A percentile compares a stretch with the other conserved stretches of the same genome.
phyloP scores from a whole-genome alignment of 495 filamentous ascomycete genomes.

The Neurospora sublineolata region DNA sequence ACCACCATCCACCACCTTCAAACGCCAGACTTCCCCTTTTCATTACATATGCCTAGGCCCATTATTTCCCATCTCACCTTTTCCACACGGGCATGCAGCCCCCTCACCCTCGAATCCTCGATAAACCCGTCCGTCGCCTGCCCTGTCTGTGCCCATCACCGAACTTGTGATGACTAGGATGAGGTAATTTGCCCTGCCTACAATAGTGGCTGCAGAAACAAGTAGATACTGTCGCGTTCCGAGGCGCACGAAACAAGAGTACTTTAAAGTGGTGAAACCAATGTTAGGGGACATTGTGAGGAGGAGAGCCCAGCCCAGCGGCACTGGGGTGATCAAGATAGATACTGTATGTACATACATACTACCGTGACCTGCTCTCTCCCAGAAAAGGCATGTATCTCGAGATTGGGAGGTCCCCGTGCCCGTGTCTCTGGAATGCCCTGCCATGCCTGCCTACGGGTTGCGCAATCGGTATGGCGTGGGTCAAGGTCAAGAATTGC shows the following conservation, averaged over 20 bases:
- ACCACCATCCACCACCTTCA: not conserved
- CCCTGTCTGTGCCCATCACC: not conserved
- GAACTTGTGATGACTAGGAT: not conserved
- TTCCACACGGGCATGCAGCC: not conserved
- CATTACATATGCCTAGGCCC: not conserved
- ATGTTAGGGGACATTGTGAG: slow-evolving; percentile 1
- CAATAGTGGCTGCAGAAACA: slow-evolving; percentile 1
- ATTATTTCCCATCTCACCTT: not conserved
- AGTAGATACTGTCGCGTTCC: slow-evolving; percentile 13
- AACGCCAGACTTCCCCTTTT: not conserved
- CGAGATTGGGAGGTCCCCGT: not conserved
- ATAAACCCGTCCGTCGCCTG: not conserved
- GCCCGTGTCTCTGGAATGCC: not conserved
- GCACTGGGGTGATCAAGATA: not conserved
- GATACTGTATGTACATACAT: not conserved
- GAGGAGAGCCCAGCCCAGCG: not conserved
- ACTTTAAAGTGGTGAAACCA: slow-evolving; percentile 14
- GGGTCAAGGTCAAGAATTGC: not conserved
- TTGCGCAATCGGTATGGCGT: not conserved
- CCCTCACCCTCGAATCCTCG: not conserved
- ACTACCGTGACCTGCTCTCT: not conserved
- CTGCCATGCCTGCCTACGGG: not conserved
- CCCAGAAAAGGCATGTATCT: not conserved
- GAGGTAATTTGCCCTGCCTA: not conserved
- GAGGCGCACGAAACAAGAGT: slow-evolving; percentile 14